phyloP scores from a whole-genome alignment of 768 basidiomycete genomes.

The Phylloporus scabripes region DNA sequence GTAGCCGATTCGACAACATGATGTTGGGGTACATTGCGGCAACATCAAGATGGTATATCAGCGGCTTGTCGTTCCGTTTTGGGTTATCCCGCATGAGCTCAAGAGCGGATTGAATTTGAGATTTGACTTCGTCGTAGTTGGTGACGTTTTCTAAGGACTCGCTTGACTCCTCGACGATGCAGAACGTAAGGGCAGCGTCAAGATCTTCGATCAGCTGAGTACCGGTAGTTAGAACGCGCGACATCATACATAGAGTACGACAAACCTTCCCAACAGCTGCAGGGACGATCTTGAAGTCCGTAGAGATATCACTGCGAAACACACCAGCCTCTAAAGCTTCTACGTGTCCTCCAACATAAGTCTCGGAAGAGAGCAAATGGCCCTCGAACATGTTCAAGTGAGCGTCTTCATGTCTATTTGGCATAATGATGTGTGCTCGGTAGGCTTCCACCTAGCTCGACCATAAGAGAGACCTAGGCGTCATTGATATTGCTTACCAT shows the following conservation, averaged over 20 bases:
- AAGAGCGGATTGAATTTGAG: constrained; percentile 66
- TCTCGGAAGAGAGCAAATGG: constrained; percentile 94
- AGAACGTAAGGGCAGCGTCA: constrained; percentile 87
- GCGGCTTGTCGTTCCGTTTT: constrained; percentile 79
- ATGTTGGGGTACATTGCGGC: constrained; percentile 99
- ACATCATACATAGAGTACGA: not conserved
- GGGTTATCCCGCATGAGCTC: constrained; percentile 91
- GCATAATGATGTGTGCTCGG: constrained; percentile 90
- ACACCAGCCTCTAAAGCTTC: constrained; percentile 98
- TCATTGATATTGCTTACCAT: constrained; percentile 61
- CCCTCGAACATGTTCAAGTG: constrained; percentile 93
- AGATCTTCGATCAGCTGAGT: constrained; percentile 86
- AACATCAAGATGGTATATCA: constrained; percentile 98
- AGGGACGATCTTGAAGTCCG: constrained; percentile 93
- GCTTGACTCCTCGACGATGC: constrained; percentile 81
- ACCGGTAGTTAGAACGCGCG: not conserved
- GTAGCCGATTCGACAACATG: constrained; percentile 98
- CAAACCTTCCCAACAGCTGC: constrained; percentile 75
- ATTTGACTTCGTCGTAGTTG: constrained; percentile 92
- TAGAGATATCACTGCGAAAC: constrained; percentile 91
- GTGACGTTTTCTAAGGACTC: constrained; percentile 75
- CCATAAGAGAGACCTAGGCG: constrained; percentile 2
- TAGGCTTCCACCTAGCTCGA: constrained; percentile 84
- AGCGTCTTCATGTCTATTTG: constrained; percentile 91
- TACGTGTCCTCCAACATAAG: constrained; percentile 98